Evolutionary conservation across 257 asterid genomes (phyloP).

Genomic region (Misopates orontium): DNA sequence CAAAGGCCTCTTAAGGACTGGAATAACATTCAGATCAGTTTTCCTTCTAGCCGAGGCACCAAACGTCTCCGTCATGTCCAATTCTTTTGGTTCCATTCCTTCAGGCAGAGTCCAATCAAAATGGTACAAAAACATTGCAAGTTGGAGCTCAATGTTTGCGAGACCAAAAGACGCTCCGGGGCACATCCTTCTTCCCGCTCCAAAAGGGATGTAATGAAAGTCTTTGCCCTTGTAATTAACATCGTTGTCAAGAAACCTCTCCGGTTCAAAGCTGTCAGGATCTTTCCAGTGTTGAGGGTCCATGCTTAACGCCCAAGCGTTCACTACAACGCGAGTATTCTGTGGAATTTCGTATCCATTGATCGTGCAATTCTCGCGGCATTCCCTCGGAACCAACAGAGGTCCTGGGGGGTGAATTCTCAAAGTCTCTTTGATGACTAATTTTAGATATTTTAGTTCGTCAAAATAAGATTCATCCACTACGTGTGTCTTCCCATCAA

Average conservation of each 20-base stretch:
- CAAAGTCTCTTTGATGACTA: slow-evolving; percentile 22
- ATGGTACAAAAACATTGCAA: slow-evolving; percentile 32
- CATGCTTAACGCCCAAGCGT: slow-evolving; percentile 30
- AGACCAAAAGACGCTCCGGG: slow-evolving; percentile 28
- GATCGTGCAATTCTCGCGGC: slow-evolving; percentile 14
- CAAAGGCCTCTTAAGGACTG: not conserved
- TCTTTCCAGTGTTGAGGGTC: slow-evolving; percentile 29
- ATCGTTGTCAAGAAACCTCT: slow-evolving; percentile 27
- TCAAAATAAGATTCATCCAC: slow-evolving; percentile 28
- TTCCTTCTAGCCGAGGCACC: slow-evolving; percentile 21
- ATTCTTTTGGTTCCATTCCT: slow-evolving; percentile 10
- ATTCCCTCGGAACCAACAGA: slow-evolving; percentile 27
- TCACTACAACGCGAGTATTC: slow-evolving; percentile 21
- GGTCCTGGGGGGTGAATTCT: slow-evolving; percentile 33
- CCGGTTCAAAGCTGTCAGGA: slow-evolving; percentile 19
- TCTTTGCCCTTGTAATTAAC: slow-evolving; percentile 17
- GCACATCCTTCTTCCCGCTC: slow-evolving; percentile 35
- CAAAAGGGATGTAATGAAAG: slow-evolving; percentile 29
- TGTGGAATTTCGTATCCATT: slow-evolving; percentile 16
- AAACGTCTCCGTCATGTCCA: slow-evolving; percentile 30
- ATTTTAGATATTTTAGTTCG: slow-evolving; percentile 24
- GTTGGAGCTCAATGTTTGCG: slow-evolving; percentile 30
- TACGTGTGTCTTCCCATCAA: slow-evolving; percentile 2
- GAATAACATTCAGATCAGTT: slow-evolving; percentile 12
- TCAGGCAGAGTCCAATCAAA: slow-evolving; percentile 29